These are phyloP conservation scores for Diddensiella santjacobensis DNA, from an alignment of 805 yeast genomes.

Conservation along the genomic window DNA sequence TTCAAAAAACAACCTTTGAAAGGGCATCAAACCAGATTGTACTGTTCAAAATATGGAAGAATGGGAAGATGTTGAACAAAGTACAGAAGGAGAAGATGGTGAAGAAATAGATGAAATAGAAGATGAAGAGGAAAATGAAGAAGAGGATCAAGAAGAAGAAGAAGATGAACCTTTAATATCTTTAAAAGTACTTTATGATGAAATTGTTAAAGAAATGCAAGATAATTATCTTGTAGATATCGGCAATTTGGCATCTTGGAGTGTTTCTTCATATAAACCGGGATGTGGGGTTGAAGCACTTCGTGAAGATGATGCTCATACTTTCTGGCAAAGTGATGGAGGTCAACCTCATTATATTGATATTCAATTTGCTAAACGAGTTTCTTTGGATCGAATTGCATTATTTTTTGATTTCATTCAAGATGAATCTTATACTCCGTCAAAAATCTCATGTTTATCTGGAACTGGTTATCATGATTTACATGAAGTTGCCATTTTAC, in stretches of 20 bases:
- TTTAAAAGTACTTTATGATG: neutral
- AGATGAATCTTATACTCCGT: conserved; percentile 94
- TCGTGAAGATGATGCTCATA: conserved; percentile 61
- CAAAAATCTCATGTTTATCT: conserved; percentile 56
- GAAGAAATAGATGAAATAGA: neutral
- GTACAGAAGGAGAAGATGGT: conserved; percentile 1
- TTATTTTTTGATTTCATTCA: conserved; percentile 63
- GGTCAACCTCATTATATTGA: conserved; percentile 79
- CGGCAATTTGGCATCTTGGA: conserved; percentile 81
- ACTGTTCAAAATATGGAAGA: conserved; percentile 8
- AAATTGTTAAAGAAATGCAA: conserved; percentile 48
- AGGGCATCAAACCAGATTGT: neutral
- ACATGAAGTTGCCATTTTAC: conserved; percentile 57
- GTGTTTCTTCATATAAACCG: conserved; percentile 67
- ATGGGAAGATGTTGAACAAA: conserved; percentile 9
- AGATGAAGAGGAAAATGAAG: conserved; percentile 3
- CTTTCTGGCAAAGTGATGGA: conserved; percentile 96
- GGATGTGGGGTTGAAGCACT: conserved; percentile 71
- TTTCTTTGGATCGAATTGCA: conserved; percentile 62
- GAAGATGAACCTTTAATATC: conserved; percentile 1
- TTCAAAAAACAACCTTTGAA: neutral
- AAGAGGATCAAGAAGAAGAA: neutral
- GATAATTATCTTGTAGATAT: conserved; percentile 62
- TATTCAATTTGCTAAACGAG: conserved; percentile 74
- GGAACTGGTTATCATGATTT: conserved; percentile 81